Evolutionary conservation across 2,329 filamentous ascomycete species (phyloP).

Genomic region (Epichloe elymi): DNA sequence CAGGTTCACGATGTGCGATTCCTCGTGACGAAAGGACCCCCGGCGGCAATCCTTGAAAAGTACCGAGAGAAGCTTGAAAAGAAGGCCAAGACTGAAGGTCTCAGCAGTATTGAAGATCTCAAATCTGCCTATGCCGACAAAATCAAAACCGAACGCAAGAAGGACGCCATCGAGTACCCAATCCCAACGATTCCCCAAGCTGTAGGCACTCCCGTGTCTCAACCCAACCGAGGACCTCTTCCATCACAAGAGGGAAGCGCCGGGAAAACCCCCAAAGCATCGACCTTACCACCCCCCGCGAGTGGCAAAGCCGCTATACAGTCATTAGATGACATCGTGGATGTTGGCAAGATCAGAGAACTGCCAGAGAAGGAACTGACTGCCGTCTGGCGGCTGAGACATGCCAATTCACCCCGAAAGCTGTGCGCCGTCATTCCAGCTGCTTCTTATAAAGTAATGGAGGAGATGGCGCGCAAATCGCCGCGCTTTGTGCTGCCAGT

Average conservation of each 20-base stretch:
- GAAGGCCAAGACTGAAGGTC: conserved; percentile 66
- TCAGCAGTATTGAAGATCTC: conserved; percentile 57
- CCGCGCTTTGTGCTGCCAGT: conserved; percentile 89
- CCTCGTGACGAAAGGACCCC: conserved; percentile 63
- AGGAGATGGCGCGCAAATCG: conserved; percentile 54
- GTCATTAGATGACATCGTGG: conserved; percentile 45
- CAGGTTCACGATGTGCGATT: conserved; percentile 88
- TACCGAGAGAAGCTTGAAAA: conserved; percentile 75
- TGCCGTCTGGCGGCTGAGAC: conserved; percentile 78
- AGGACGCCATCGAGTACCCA: conserved; percentile 42
- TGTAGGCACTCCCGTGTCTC: conserved; percentile 22
- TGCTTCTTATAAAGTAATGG: conserved; percentile 60
- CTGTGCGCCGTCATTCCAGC: conserved; percentile 76
- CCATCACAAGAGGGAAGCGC: conserved; percentile 11
- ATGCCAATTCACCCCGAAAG: conserved; percentile 57
- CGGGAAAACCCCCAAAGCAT: conserved; percentile 10
- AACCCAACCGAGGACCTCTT: conserved; percentile 20
- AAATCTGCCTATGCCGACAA: conserved; percentile 75
- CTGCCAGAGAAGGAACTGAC: conserved; percentile 75
- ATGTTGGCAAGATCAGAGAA: conserved; percentile 61
- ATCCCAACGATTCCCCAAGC: conserved; percentile 23
- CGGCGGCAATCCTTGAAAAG: conserved; percentile 60
- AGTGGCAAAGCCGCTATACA: conserved; percentile 21
- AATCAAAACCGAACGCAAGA: conserved; percentile 58
- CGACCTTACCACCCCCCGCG: neutral